These are phyloP conservation scores for Sphenostylis stenocarpa DNA, from an alignment of 306 rosid species.

Conservation along the genomic window DNA sequence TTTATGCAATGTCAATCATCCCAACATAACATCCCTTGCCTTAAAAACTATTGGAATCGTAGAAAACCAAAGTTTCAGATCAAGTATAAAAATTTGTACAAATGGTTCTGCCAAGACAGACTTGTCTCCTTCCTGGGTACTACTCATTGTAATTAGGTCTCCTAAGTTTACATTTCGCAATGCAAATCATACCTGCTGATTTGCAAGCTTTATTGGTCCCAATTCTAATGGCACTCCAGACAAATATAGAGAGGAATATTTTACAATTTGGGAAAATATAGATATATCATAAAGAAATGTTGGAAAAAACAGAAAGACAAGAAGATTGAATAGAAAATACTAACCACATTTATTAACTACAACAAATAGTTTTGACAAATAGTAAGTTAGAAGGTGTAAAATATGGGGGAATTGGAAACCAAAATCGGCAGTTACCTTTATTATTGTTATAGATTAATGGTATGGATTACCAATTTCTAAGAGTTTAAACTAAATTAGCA, in stretches of 20 bases:
- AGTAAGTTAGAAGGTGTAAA: background rate
- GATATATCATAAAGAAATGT: background rate
- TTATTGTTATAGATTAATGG: background rate
- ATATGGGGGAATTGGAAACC: background rate
- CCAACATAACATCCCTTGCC: background rate
- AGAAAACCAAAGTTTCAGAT: conserved; percentile 13
- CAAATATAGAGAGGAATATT: background rate
- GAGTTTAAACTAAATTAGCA: conserved; percentile 11
- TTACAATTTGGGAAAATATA: background rate
- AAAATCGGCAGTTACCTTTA: background rate
- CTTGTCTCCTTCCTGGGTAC: conserved; percentile 7
- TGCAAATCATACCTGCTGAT: background rate
- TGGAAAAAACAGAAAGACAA: background rate
- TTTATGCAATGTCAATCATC: conserved; percentile 22
- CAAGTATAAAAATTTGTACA: background rate
- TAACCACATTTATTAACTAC: background rate
- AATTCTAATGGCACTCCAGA: background rate
- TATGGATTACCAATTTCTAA: conserved; percentile 7
- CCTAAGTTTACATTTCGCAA: background rate
- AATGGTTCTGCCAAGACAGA: conserved; percentile 16
- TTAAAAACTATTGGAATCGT: conserved; percentile 18
- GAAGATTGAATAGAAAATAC: background rate
- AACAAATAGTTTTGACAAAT: background rate
- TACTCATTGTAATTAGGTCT: conserved; percentile 1
- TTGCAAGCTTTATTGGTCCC: background rate